Conservation (phyloP, 352 stramenopile species). For the Pythium vanterpoolii region DNA sequence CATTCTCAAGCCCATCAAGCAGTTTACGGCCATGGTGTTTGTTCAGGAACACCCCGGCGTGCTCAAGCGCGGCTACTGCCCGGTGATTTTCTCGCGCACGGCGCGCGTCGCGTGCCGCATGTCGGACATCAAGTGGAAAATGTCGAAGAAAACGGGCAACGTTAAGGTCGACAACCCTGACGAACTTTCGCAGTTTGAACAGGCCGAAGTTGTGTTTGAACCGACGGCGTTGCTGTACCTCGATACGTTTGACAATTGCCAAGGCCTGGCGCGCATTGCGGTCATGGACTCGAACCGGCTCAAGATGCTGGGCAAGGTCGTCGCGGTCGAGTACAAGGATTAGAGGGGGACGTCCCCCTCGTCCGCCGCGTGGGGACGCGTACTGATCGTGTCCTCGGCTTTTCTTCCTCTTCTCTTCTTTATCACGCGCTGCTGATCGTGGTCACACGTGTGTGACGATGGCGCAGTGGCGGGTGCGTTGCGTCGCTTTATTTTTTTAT, state of each 20-base stretch:
- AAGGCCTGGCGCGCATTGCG: constrained; percentile 73
- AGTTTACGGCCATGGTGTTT: constrained; percentile 68
- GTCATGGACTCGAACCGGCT: constrained; percentile 86
- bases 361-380: background rate
- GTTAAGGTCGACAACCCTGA: constrained; percentile 72
- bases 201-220: constrained; percentile 75
- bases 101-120: constrained; percentile 83
- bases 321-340: constrained; percentile 35
- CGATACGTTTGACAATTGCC: constrained; percentile 73
- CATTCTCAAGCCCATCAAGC: constrained; percentile 51
- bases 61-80: constrained; percentile 70
- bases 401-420: background rate
- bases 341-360: constrained; percentile 10
- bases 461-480: too few species aligned
- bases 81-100: constrained; percentile 78
- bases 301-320: constrained; percentile 85
- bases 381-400: background rate
- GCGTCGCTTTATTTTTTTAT: too few species aligned
- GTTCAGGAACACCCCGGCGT: constrained; percentile 78
- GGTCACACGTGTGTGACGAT: too few species aligned
- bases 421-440: too few species aligned
- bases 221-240: constrained; percentile 64
- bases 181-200: constrained; percentile 73
- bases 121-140: constrained; percentile 81
- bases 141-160: constrained; percentile 80